phyloP scores from a whole-genome alignment of 2,329 filamentous ascomycete genomes.

The Epichloe sibirici region DNA sequence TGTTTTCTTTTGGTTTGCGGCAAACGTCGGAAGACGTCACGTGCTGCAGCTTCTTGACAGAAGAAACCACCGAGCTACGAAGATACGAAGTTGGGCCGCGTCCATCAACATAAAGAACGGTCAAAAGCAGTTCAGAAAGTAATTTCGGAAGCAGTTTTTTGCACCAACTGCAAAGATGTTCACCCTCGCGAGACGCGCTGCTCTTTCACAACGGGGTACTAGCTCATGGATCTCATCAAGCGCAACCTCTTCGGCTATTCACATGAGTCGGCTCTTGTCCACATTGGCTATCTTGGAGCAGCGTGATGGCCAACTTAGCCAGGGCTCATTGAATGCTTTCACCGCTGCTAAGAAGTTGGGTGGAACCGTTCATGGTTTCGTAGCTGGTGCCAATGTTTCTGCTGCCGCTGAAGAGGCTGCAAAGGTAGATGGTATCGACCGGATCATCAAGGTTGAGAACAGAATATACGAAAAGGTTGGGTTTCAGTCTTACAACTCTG shows the following conservation, averaged over 20 bases:
- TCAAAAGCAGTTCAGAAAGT: neutral
- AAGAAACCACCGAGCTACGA: neutral
- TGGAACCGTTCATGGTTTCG: slow-evolving; percentile 72
- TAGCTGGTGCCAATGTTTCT: slow-evolving; percentile 72
- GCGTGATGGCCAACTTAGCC: slow-evolving; percentile 74
- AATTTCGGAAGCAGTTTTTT: neutral
- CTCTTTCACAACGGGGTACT: slow-evolving; percentile 4
- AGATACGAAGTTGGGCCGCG: slow-evolving; percentile 13
- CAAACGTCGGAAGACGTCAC: neutral
- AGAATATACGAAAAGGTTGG: slow-evolving; percentile 78
- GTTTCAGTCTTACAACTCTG: neutral
- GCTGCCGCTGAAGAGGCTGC: slow-evolving; percentile 68
- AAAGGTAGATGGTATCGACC: slow-evolving; percentile 82
- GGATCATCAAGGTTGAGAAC: slow-evolving; percentile 82
- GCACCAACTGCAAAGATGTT: slow-evolving; percentile 16
- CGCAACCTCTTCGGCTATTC: neutral
- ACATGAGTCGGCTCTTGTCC: slow-evolving; percentile 39
- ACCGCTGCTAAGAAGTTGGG: slow-evolving; percentile 80
- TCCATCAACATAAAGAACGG: slow-evolving; percentile 7
- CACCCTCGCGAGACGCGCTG: slow-evolving; percentile 17
- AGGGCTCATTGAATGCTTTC: slow-evolving; percentile 71
- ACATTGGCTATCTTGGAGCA: slow-evolving; percentile 90
- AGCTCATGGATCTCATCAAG: neutral
- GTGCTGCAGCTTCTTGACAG: neutral
- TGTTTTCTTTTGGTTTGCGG: neutral